Evolutionary conservation across 768 basidiomycete species (phyloP).

Genomic region (Hemileccinum rubropunctum): DNA sequence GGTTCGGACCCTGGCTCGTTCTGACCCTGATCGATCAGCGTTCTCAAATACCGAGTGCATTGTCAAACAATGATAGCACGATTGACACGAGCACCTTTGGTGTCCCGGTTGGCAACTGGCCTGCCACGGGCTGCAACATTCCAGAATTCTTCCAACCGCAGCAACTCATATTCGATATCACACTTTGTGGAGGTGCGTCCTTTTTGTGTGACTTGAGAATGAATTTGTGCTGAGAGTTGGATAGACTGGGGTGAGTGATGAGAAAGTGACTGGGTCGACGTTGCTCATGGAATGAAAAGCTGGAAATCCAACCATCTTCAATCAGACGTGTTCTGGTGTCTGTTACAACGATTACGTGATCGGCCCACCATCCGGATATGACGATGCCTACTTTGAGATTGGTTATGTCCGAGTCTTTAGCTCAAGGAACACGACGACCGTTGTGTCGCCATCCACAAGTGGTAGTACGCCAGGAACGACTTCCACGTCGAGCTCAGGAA

Average conservation of each 20-base stretch:
- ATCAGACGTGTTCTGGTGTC: conserved; percentile 58
- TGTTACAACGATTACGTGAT: conserved; percentile 74
- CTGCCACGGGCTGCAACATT: conserved; percentile 52
- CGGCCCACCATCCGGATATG: conserved; percentile 57
- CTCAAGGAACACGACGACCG: conserved; percentile 27
- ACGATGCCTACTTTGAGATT: conserved; percentile 72
- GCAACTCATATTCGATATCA: conserved; percentile 71
- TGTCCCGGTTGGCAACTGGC: conserved; percentile 68
- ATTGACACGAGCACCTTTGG: conserved; percentile 59
- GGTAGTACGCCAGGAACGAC: conserved; percentile 15
- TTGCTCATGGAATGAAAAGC: conserved; percentile 34
- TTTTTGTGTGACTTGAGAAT: conserved; percentile 11
- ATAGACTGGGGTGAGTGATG: conserved; percentile 33
- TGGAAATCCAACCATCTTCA: conserved; percentile 49
- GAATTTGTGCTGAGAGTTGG: conserved; percentile 11
- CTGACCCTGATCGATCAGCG: conserved; percentile 18
- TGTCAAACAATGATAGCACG: conserved; percentile 49
- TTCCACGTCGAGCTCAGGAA: conserved; percentile 12
- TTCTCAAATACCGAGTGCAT: conserved; percentile 43
- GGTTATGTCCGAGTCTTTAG: conserved; percentile 53
- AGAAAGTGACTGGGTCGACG: background rate
- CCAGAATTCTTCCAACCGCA: conserved; percentile 58
- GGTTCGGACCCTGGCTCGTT: background rate
- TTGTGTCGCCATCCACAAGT: conserved; percentile 20
- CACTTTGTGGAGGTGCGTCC: conserved; percentile 58